phyloP scores from a whole-genome alignment of 2,329 filamentous ascomycete genomes.

The Alternaria gaisen region DNA sequence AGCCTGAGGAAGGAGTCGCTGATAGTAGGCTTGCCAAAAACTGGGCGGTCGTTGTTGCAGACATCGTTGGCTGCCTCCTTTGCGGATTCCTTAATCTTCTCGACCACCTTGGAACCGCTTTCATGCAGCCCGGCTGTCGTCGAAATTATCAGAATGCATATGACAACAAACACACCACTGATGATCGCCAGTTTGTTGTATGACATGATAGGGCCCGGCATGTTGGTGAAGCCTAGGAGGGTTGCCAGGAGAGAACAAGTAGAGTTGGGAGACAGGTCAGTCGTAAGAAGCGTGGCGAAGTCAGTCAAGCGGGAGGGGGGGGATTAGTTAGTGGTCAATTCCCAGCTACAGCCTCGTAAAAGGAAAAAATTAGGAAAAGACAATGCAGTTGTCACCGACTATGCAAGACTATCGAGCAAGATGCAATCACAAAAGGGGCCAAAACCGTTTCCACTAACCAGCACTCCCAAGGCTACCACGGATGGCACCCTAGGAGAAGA shows the following conservation, averaged over 20 bases:
- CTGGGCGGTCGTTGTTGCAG: conserved; percentile 18
- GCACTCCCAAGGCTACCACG: not conserved
- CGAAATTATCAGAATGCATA: conserved; percentile 22
- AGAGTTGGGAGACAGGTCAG: not conserved
- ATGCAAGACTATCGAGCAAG: not conserved
- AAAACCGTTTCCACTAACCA: not conserved
- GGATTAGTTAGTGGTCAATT: not conserved
- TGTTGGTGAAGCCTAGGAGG: not conserved
- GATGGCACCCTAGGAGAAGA: not conserved
- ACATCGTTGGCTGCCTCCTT: conserved; percentile 21
- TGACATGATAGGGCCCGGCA: conserved; percentile 6
- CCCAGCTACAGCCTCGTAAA: not conserved
- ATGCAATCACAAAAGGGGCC: not conserved
- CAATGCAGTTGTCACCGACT: not conserved
- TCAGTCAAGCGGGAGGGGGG: not conserved
- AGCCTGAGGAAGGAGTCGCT: conserved; percentile 19
- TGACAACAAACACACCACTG: conserved; percentile 12
- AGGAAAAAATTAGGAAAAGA: not conserved
- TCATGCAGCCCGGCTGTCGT: conserved; percentile 17
- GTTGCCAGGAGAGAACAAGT: not conserved
- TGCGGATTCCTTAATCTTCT: conserved; percentile 23
- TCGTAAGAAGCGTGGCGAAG: not conserved
- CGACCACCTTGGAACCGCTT: conserved; percentile 15
- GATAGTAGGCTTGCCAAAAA: conserved; percentile 12
- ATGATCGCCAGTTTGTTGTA: conserved; percentile 1